A percentile compares a stretch with the other conserved stretches of the same genome.
These are phyloP conservation scores for Fusarium caatingaense DNA, from an alignment of 2,329 filamentous ascomycete genomes.

Conservation along the genomic window DNA sequence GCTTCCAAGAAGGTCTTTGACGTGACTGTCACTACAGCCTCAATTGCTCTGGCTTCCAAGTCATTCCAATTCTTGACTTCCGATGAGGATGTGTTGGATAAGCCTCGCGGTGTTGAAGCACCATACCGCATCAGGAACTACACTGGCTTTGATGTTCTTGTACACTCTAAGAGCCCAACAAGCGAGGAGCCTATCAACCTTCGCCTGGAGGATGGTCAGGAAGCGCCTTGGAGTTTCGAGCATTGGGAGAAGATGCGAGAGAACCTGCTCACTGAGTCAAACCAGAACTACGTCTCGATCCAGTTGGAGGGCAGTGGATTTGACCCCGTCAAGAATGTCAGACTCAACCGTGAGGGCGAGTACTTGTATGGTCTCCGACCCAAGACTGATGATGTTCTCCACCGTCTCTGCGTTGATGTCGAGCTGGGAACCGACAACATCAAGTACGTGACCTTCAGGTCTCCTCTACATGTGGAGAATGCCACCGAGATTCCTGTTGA, in stretches of 20 bases:
- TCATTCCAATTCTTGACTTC: slow-evolving; percentile 91
- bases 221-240: slow-evolving; percentile 95
- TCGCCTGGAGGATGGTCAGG: slow-evolving; percentile 87
- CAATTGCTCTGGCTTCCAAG: slow-evolving; percentile 92
- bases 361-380: slow-evolving; percentile 89
- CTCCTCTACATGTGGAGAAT: slow-evolving; percentile 92
- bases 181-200: slow-evolving; percentile 77
- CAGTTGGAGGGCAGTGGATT: slow-evolving; percentile 94
- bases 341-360: slow-evolving; percentile 94
- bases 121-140: slow-evolving; percentile 96
- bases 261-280: slow-evolving; percentile 85
- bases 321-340: slow-evolving; percentile 87
- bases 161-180: slow-evolving; percentile 79
- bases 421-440: slow-evolving; percentile 93
- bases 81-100: slow-evolving; percentile 87
- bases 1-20: slow-evolving; percentile 92
- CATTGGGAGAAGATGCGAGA: slow-evolving; percentile 97
- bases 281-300: slow-evolving; percentile 81
- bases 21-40: slow-evolving; percentile 90
- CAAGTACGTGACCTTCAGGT: slow-evolving; percentile 96
- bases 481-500: slow-evolving; percentile 97
- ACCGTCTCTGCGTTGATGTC: slow-evolving; percentile 92
- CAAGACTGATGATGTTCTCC: slow-evolving; percentile 84
- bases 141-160: slow-evolving; percentile 88
- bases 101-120: slow-evolving; percentile 89